Percentiles rank a stretch among this genome's conserved stretches.
Evolutionary conservation across 768 basidiomycete genomes (phyloP).

Genomic region (Tricholomella constricta): DNA sequence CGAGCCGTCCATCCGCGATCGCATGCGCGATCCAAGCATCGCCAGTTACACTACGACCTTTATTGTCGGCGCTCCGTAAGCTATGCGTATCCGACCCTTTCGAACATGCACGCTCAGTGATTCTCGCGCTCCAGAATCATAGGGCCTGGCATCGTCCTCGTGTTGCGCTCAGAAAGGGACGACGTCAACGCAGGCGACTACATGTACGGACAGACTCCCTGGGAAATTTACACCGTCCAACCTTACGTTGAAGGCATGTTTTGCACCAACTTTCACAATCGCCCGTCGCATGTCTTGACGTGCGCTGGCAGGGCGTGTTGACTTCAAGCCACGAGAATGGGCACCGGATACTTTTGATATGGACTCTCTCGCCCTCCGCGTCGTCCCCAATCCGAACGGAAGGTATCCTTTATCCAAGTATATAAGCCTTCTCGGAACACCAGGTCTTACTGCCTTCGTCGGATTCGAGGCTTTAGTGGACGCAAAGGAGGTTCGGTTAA

Average conservation of each 20-base stretch:
- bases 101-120: neutral
- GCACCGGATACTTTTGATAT: constrained; percentile 16
- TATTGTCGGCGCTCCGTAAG: constrained; percentile 12
- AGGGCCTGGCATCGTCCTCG: constrained; percentile 36
- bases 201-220: constrained; percentile 28
- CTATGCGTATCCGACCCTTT: neutral
- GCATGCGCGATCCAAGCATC: constrained; percentile 8
- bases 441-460: constrained; percentile 33
- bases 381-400: constrained; percentile 7
- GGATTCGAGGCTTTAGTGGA: constrained; percentile 31
- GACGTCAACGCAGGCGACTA: constrained; percentile 30
- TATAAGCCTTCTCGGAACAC: constrained; percentile 8
- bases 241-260: constrained; percentile 10
- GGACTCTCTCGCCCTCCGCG: constrained; percentile 19
- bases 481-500: constrained; percentile 35
- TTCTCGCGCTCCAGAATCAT: constrained; percentile 17
- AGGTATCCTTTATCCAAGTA: constrained; percentile 1
- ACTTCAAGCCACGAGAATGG: constrained; percentile 12
- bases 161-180: constrained; percentile 33
- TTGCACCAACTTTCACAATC: no score
- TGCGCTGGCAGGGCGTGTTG: constrained; percentile 12
- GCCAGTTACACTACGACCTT: constrained; percentile 14
- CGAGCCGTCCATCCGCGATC: constrained; percentile 9
- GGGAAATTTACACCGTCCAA: constrained; percentile 19
- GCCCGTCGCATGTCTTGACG: neutral